Percentiles rank a stretch among this genome's conserved stretches.
phyloP scores from a whole-genome alignment of 768 basidiomycete genomes.

The Suillus hirtellus region DNA sequence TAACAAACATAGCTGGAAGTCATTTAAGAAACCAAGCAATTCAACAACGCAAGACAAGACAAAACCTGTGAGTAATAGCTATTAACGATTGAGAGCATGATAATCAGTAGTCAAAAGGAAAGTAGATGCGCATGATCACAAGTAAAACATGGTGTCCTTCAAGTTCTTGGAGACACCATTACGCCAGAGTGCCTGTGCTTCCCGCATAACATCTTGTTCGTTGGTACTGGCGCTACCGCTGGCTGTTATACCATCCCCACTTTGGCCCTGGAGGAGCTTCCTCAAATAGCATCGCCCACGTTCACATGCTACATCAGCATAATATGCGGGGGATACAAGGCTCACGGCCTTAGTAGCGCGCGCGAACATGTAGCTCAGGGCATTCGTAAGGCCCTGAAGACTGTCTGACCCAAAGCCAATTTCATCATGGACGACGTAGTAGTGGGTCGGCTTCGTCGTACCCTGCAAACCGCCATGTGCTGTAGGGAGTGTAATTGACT shows the following conservation, averaged over 20 bases:
- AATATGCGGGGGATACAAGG: conserved; percentile 38
- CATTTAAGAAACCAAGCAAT: neutral
- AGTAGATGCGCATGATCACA: conserved; percentile 37
- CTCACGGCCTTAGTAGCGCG: conserved; percentile 54
- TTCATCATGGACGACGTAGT: conserved; percentile 57
- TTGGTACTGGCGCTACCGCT: conserved; percentile 37
- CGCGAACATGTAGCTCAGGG: conserved; percentile 56
- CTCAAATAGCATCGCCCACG: conserved; percentile 54
- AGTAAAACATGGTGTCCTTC: conserved; percentile 77
- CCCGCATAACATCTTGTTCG: conserved; percentile 52
- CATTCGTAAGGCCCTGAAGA: conserved; percentile 55
- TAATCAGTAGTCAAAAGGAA: neutral
- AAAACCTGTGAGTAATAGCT: conserved; percentile 1
- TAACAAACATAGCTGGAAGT: too few species aligned
- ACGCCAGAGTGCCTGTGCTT: conserved; percentile 58
- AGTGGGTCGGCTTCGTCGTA: conserved; percentile 54
- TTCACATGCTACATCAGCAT: conserved; percentile 54
- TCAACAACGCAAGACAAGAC: neutral
- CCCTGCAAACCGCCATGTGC: conserved; percentile 48
- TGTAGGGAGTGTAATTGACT: conserved; percentile 12
- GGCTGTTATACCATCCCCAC: conserved; percentile 27
- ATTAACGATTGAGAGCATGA: conserved; percentile 1
- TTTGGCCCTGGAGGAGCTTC: conserved; percentile 43
- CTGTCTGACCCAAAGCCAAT: conserved; percentile 48
- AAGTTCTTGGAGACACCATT: conserved; percentile 50